Base-by-base conservation (phyloP, 257 asterid species). In the Verbascum thapsus region DNA sequence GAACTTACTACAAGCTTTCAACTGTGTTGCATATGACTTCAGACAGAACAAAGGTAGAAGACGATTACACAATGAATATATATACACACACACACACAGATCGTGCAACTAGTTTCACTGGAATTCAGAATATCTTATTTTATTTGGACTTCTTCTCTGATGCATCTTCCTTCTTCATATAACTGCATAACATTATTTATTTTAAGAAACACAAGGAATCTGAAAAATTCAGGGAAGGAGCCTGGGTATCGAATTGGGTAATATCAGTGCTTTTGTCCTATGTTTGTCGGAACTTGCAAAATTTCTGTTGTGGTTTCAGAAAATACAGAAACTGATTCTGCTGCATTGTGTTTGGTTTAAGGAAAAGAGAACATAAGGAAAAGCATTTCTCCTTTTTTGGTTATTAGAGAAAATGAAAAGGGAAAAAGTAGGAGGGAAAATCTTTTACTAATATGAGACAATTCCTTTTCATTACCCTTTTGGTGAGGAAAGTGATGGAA, bases 1-100 rank as follows among this genome's bases (percentile, higher is more conserved):
- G 94, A 63, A 82, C 76, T 73, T 94, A 94, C 81, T 82, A 83
- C 84, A 90, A 85, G 85, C 97, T 94, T 70, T 90, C 99, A 50
- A 95, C 95, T 77, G 77, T 81, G 72, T 76, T 94, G 70, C 83
- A 80, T 80, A 94, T 94, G 99, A 94, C 96, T 69, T 94, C 99
- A 67, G 97, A 94, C 81, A 83, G 99, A 84, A 94, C 99, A 51
- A 94, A 94, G 97, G 99, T 94, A 81, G 41, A 68, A 32, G 32
- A 56, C n/a, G 15, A 42, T 47, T 61, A 39, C n/a, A 35, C 34
- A 50, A 13, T 20, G 20, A 37, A 19, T 15, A 40, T 40, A 53
- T 5, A 23, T 35, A 18, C n/a, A n/a, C n/a, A 41, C 22, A 34
- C 37, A 12, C 16, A 44, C 19, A 53, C 17, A 22, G 35, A 51